A percentile compares a stretch with the other conserved stretches of the same genome.
These are phyloP conservation scores for Apiotrichum brassicae DNA, from an alignment of 1,284 basidiomycete genomes.

Conservation along the genomic window DNA sequence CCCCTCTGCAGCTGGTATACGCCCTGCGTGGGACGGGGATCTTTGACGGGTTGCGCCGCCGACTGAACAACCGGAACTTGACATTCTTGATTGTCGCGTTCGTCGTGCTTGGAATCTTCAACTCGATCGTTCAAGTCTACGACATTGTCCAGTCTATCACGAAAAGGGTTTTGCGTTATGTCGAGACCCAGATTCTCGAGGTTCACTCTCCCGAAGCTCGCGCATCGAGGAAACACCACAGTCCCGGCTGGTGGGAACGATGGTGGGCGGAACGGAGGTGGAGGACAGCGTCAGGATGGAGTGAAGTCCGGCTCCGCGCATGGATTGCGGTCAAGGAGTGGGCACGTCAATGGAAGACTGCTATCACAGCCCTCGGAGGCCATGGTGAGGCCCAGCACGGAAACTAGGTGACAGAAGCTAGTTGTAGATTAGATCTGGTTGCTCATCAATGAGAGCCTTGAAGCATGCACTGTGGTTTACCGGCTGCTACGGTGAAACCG, in stretches of 20 bases:
- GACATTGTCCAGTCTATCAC: conserved; percentile 20
- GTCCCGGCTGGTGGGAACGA: conserved; percentile 4
- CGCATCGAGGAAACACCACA: not conserved
- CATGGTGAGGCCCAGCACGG: too few species aligned
- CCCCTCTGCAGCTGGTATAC: conserved; percentile 40
- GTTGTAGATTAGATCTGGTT: not conserved
- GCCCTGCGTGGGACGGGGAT: conserved; percentile 34
- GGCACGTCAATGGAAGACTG: not conserved
- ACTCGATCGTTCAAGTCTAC: conserved; percentile 35
- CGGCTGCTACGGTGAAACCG: too few species aligned
- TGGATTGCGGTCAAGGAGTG: conserved; percentile 1
- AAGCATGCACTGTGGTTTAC: too few species aligned
- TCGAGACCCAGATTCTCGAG: conserved; percentile 41
- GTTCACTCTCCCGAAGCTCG: conserved; percentile 31
- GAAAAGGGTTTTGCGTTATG: conserved; percentile 24
- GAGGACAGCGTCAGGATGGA: conserved; percentile 12
- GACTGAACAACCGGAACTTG: conserved; percentile 3
- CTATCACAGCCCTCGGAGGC: not conserved
- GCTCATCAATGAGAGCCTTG: too few species aligned
- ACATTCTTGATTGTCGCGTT: conserved; percentile 20
- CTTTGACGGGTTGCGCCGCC: conserved; percentile 9
- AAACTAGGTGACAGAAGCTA: not conserved
- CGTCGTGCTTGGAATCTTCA: conserved; percentile 37
- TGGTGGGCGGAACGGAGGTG: conserved; percentile 15
- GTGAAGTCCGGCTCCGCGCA: conserved; percentile 8